Evolutionary conservation across 208 protist genomes (phyloP).

Genomic region (Polymyxa betae): DNA sequence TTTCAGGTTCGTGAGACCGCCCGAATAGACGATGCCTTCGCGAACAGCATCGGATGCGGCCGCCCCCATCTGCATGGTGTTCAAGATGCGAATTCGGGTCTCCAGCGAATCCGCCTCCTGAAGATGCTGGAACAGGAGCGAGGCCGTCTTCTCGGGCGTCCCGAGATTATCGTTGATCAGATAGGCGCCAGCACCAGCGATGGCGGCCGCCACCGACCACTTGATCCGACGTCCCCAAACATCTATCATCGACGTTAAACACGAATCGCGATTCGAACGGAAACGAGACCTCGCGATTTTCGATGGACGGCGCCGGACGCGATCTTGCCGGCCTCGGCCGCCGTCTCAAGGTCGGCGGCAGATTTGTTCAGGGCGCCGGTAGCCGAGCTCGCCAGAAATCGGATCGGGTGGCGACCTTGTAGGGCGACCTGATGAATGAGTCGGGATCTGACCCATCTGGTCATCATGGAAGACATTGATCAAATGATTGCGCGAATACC

Average conservation of each 20-base stretch:
- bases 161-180: not conserved
- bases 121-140: not conserved
- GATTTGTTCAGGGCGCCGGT: no score
- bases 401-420: no score
- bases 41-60: not conserved
- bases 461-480: no score
- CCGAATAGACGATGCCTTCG: constrained; percentile 4
- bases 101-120: not conserved
- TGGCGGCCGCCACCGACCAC: not conserved
- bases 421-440: no score
- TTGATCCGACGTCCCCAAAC: constrained; percentile 11
- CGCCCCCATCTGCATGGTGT: constrained; percentile 24
- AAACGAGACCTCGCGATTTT: constrained; percentile 2
- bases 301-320: constrained; percentile 19
- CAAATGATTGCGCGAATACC: no score
- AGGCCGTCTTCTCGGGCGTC: constrained; percentile 12
- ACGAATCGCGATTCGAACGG: not conserved
- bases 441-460: no score
- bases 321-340: no score
- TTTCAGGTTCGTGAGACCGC: not conserved
- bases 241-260: not conserved
- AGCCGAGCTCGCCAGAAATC: no score
- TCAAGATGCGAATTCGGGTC: not conserved
- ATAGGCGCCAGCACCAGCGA: not conserved
- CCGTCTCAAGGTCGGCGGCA: no score